These are phyloP conservation scores for Botryotinia convoluta DNA, from an alignment of 2,329 filamentous ascomycete genomes.

Conservation along the genomic window DNA sequence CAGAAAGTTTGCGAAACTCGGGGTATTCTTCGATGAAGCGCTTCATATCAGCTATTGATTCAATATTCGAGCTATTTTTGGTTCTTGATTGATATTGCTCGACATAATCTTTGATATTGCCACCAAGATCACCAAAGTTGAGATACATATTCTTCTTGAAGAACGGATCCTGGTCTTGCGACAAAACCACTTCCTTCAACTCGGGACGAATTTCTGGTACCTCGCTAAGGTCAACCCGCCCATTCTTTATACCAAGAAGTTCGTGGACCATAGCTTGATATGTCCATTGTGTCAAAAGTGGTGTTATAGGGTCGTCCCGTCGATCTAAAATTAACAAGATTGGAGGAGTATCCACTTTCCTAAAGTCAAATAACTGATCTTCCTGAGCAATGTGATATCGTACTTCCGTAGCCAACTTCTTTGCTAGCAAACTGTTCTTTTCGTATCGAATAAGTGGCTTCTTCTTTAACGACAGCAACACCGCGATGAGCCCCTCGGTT, in stretches of 20 bases:
- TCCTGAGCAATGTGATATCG: conserved; percentile 93
- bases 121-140: conserved; percentile 92
- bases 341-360: conserved; percentile 89
- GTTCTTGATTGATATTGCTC: conserved; percentile 97
- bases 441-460: conserved; percentile 92
- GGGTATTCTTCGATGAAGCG: conserved; percentile 98
- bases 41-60: conserved; percentile 98
- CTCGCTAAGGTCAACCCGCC: conserved; percentile 83
- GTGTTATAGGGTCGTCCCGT: conserved; percentile 91
- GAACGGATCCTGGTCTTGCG: conserved; percentile 96
- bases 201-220: conserved; percentile 83
- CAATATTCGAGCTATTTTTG: conserved; percentile 93
- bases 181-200: conserved; percentile 89
- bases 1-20: conserved; percentile 93
- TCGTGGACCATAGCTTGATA: conserved; percentile 99
- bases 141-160: conserved; percentile 99
- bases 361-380: conserved; percentile 93
- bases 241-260: conserved; percentile 87
- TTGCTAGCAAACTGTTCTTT: conserved; percentile 83
- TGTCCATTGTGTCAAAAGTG: conserved; percentile 94
- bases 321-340: conserved; percentile 88
- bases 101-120: conserved; percentile 97
- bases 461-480: conserved; percentile 89
- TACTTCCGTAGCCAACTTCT: conserved; percentile 90
- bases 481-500: conserved; percentile 81